These are phyloP conservation scores for Acorus gramineus DNA, from an alignment of 106 monocot genomes.

Conservation along the genomic window DNA sequence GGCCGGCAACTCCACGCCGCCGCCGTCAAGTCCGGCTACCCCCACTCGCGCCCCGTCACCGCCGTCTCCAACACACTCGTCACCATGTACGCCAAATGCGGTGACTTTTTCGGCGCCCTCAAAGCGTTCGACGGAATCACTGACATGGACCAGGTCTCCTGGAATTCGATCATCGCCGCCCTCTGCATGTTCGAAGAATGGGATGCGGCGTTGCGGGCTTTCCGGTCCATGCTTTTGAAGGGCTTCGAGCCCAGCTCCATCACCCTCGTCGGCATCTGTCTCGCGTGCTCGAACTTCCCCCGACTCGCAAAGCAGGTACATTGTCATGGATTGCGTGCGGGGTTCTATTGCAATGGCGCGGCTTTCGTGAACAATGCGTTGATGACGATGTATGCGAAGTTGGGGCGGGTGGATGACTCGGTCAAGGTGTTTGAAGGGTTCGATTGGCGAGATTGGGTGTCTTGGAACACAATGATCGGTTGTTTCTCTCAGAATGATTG, in stretches of 20 bases:
- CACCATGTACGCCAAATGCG: constrained; percentile 55
- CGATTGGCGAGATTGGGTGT: constrained; percentile 31
- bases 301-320: constrained; percentile 53
- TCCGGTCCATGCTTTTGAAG: constrained; percentile 35
- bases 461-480: constrained; percentile 90
- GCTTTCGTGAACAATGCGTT: constrained; percentile 57
- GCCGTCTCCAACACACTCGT: constrained; percentile 51
- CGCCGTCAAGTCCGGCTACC: constrained; percentile 36
- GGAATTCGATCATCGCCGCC: constrained; percentile 55
- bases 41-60: constrained; percentile 23
- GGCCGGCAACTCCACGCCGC: constrained; percentile 69
- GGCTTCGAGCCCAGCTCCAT: constrained; percentile 46
- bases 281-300: constrained; percentile 45
- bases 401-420: constrained; percentile 48
- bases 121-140: constrained; percentile 56
- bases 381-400: constrained; percentile 66
- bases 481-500: constrained; percentile 44
- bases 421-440: constrained; percentile 45
- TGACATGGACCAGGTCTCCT: constrained; percentile 46
- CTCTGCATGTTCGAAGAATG: constrained; percentile 61
- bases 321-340: constrained; percentile 43
- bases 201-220: constrained; percentile 37
- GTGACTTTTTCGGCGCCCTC: constrained; percentile 17
- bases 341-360: constrained; percentile 41
- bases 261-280: constrained; percentile 52